Percentiles rank a stretch among this genome's conserved stretches.
Evolutionary conservation across 1,284 basidiomycete species (phyloP).

Genomic region (Trichosporon ovoides): DNA sequence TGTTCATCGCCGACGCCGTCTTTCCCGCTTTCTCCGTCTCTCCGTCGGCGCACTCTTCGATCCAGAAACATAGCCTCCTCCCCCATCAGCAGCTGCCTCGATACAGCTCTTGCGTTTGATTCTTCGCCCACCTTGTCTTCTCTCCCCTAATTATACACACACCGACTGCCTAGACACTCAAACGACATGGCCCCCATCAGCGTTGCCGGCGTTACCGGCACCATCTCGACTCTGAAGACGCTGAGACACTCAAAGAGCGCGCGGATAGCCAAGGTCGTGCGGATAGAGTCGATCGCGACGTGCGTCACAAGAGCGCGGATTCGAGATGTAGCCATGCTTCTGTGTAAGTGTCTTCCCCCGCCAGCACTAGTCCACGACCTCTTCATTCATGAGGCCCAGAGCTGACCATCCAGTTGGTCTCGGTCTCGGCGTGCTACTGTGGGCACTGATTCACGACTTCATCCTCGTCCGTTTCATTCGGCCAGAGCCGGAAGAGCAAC

Average conservation of each 20-base stretch:
- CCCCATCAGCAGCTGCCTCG: too few species aligned
- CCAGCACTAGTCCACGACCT: neutral
- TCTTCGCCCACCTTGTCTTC: too few species aligned
- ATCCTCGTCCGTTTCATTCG: neutral
- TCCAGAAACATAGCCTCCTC: too few species aligned
- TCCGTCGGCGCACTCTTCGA: too few species aligned
- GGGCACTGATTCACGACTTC: constrained; percentile 15
- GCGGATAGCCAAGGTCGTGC: neutral
- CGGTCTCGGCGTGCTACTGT: constrained; percentile 18
- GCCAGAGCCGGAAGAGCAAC: neutral
- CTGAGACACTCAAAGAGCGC: neutral
- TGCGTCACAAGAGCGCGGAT: neutral
- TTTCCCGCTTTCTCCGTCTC: too few species aligned
- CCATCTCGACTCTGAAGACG: neutral
- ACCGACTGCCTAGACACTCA: too few species aligned
- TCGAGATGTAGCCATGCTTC: neutral
- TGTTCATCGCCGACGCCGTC: too few species aligned
- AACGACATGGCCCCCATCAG: neutral
- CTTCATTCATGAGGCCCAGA: too few species aligned
- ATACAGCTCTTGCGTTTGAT: too few species aligned
- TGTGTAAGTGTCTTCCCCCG: neutral
- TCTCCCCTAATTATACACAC: too few species aligned
- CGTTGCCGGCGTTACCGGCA: neutral
- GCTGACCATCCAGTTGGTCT: constrained; percentile 18
- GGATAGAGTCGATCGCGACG: neutral